Conservation (phyloP, 129 eudicot genomes). For the Chrysanthemum seticuspe region DNA sequence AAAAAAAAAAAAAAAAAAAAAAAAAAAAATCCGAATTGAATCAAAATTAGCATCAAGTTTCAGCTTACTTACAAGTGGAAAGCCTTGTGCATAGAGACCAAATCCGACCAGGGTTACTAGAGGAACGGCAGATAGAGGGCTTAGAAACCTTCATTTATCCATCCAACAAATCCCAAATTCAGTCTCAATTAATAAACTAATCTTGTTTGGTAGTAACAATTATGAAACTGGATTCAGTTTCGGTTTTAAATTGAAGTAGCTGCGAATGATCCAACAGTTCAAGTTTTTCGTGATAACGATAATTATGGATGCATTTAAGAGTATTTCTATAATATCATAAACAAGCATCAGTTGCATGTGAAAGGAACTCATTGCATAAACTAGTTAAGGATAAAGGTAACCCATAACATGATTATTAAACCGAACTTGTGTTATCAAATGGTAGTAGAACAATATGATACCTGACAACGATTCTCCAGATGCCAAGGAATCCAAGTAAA, state of each 20-base stretch:
- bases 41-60: too few species aligned
- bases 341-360: not conserved
- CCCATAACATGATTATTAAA: too few species aligned
- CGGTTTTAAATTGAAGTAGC: not conserved
- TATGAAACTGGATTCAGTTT: constrained; percentile 8
- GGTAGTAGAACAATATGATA: not conserved
- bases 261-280: not conserved
- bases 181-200: not conserved
- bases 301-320: too few species aligned
- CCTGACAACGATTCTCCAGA: constrained; percentile 87
- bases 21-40: too few species aligned
- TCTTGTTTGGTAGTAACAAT: not conserved
- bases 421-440: not conserved
- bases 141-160: constrained; percentile 53
- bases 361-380: too few species aligned
- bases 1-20: too few species aligned
- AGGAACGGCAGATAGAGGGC: constrained; percentile 96
- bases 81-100: constrained; percentile 84
- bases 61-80: constrained; percentile 58
- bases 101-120: constrained; percentile 77
- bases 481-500: constrained; percentile 67
- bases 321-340: not conserved
- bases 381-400: too few species aligned
- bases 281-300: not conserved
- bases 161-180: not conserved